Evolutionary conservation across 495 filamentous ascomycete genomes (phyloP).

Genomic region (Penicillium cataractarum): DNA sequence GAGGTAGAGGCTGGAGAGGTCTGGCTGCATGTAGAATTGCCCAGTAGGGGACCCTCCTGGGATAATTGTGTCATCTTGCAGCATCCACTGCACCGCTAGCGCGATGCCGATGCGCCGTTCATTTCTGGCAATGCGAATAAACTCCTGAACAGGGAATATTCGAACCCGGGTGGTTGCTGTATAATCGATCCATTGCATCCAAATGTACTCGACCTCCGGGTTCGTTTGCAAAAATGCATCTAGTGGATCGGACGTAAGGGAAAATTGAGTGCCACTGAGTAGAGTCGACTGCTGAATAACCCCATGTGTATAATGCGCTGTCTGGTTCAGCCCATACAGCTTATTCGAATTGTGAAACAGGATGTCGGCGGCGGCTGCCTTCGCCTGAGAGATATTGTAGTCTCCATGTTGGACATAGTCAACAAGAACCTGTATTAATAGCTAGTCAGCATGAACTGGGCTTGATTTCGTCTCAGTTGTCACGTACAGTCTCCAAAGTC

Average conservation of each 20-base stretch:
- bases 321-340: constrained; percentile 58
- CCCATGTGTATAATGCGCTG: constrained; percentile 9
- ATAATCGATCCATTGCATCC: constrained; percentile 81
- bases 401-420: constrained; percentile 64
- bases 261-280: neutral
- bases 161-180: constrained; percentile 70
- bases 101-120: constrained; percentile 59
- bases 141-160: constrained; percentile 69
- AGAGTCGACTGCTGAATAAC: neutral
- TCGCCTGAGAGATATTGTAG: constrained; percentile 60
- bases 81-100: constrained; percentile 55
- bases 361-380: constrained; percentile 59
- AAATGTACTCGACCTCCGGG: constrained; percentile 57
- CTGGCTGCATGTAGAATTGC: constrained; percentile 63
- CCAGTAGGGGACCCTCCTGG: constrained; percentile 51
- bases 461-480: neutral
- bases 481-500: constrained; percentile 63
- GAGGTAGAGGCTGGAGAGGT: constrained; percentile 58
- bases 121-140: constrained; percentile 58
- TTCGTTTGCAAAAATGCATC: constrained; percentile 32
- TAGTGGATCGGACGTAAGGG: constrained; percentile 14
- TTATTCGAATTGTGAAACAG: constrained; percentile 73
- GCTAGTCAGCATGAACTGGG: neutral
- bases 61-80: constrained; percentile 51
- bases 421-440: constrained; percentile 54